phyloP scores from a whole-genome alignment of 305 asterid genomes.

The Salvia sclarea region DNA sequence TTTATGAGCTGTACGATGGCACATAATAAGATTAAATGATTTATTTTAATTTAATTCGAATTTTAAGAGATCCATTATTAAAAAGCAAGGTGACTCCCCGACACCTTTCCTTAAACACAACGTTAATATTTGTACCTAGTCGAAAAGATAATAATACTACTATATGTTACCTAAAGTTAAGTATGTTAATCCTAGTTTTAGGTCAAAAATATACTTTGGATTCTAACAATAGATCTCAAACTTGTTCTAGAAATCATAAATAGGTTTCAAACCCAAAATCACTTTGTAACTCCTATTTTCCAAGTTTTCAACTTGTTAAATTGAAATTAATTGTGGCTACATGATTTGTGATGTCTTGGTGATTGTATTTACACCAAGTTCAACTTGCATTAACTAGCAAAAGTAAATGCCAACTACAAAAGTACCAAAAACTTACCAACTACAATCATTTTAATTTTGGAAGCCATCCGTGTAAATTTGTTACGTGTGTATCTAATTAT shows the following conservation, averaged over 20 bases:
- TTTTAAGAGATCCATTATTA: neutral
- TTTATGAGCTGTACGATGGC: conserved; percentile 11
- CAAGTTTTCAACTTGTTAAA: no score
- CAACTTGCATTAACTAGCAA: conserved; percentile 11
- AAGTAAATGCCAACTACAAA: conserved; percentile 21
- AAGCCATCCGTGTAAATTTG: neutral
- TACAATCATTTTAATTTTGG: conserved; percentile 15
- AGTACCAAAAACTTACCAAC: conserved; percentile 26
- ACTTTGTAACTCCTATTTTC: neutral
- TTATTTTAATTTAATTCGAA: neutral
- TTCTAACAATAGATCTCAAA: no score
- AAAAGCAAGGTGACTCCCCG: neutral
- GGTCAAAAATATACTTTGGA: neutral
- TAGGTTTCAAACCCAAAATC: neutral
- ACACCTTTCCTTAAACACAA: neutral
- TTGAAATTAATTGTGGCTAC: neutral
- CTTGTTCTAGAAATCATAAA: neutral
- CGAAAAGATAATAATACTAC: neutral
- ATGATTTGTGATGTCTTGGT: neutral
- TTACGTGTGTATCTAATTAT: neutral
- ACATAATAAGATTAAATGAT: neutral
- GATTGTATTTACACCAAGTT: neutral
- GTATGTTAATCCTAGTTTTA: neutral
- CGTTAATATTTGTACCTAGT: neutral
- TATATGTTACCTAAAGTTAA: neutral